phyloP scores from a whole-genome alignment of 768 basidiomycete genomes.

The Panellus pusillus region DNA sequence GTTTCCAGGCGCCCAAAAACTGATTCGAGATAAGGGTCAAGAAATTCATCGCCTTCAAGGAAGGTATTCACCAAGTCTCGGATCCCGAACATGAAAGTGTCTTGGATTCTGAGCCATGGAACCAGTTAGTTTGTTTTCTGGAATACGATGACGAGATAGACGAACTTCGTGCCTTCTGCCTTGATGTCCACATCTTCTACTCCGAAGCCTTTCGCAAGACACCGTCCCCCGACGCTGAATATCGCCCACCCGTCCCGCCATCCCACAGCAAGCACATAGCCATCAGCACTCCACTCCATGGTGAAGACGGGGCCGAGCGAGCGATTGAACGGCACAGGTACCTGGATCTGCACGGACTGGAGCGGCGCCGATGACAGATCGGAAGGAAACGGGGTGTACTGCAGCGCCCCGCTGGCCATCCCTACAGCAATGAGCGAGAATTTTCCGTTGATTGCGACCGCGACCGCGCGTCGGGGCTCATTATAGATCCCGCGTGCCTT shows the following conservation, averaged over 20 bases:
- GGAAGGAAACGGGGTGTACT: constrained; percentile 70
- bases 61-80: constrained; percentile 58
- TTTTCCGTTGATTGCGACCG: constrained; percentile 69
- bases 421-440: constrained; percentile 86
- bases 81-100: constrained; percentile 84
- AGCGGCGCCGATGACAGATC: constrained; percentile 50
- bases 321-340: constrained; percentile 62
- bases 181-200: constrained; percentile 47
- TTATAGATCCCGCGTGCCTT: constrained; percentile 43
- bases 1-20: constrained; percentile 96
- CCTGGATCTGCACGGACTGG: constrained; percentile 57
- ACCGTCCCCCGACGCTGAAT: constrained; percentile 86
- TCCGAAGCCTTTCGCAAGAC: constrained; percentile 77
- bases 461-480: constrained; percentile 66
- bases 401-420: constrained; percentile 53
- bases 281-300: constrained; percentile 94
- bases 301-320: constrained; percentile 61
- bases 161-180: constrained; percentile 54
- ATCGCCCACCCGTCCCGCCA: constrained; percentile 91
- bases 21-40: constrained; percentile 30
- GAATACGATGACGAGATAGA: constrained; percentile 4
- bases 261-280: constrained; percentile 91
- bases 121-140: constrained; percentile 6
- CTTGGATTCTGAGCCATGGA: constrained; percentile 61
- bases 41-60: not conserved